Evolutionary conservation across 1,139 yeast genomes (phyloP).

Genomic region (Pichia sp.): DNA sequence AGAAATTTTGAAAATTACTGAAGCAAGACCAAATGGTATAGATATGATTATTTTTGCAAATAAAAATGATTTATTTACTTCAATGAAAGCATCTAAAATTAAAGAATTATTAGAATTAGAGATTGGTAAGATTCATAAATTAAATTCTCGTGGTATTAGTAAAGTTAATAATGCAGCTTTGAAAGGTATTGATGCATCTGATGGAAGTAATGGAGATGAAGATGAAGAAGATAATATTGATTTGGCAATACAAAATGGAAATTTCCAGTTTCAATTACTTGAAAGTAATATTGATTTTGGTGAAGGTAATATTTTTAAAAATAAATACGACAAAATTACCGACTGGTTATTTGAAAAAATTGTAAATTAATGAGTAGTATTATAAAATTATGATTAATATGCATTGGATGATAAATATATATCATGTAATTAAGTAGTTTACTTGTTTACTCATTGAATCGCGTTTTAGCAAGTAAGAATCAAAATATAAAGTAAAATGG

Average conservation of each 20-base stretch:
- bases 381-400: too few relatives aligned
- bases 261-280: conserved; percentile 53
- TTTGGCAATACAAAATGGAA: conserved; percentile 22
- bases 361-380: conserved; percentile 33
- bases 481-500: too few relatives aligned
- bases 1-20: conserved; percentile 50
- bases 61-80: conserved; percentile 76
- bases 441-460: too few relatives aligned
- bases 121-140: conserved; percentile 48
- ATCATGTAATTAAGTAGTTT: too few relatives aligned
- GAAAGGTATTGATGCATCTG: conserved; percentile 30
- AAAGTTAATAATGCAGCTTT: conserved; percentile 32
- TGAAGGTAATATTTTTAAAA: conserved; percentile 59
- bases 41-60: conserved; percentile 74
- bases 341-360: conserved; percentile 74
- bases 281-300: conserved; percentile 69
- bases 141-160: conserved; percentile 36
- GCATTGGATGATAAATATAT: too few relatives aligned
- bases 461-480: too few relatives aligned
- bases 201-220: conserved; percentile 26
- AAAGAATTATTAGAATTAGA: conserved; percentile 54
- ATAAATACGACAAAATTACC: conserved; percentile 50
- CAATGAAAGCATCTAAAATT: conserved; percentile 62
- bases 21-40: conserved; percentile 53
- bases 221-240: conserved; percentile 36